phyloP scores from a whole-genome alignment of 257 asterid genomes.

The Nicotiana tabacum region DNA sequence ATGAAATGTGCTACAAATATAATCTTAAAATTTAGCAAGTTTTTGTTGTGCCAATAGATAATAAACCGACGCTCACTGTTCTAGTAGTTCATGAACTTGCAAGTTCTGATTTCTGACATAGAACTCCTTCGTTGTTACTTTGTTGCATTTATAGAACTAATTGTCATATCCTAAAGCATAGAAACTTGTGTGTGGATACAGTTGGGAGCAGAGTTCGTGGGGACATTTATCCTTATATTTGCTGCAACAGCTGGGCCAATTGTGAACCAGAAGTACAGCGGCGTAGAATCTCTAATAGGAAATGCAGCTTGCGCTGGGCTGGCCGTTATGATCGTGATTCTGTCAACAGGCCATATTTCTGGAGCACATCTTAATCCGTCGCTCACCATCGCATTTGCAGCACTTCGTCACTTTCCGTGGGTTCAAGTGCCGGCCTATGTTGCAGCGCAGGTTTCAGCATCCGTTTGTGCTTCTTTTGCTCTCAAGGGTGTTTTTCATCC shows the following conservation, averaged over 20 bases:
- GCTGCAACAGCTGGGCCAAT: constrained; percentile 84
- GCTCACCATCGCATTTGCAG: constrained; percentile 81
- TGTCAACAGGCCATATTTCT: constrained; percentile 87
- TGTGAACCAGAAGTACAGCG: constrained; percentile 74
- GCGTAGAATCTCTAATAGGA: constrained; percentile 68
- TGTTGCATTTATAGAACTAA: not conserved
- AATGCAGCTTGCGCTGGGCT: constrained; percentile 79
- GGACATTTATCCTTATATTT: constrained; percentile 82
- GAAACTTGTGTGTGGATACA: constrained; percentile 1
- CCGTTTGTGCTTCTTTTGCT: constrained; percentile 84
- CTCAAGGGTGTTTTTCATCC: constrained; percentile 80
- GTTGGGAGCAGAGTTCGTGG: constrained; percentile 96
- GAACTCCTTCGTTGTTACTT: not conserved
- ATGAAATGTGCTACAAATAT: no score
- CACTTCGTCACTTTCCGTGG: constrained; percentile 92
- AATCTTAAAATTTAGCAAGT: not conserved
- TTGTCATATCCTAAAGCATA: not conserved
- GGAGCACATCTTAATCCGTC: constrained; percentile 94
- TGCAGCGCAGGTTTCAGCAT: constrained; percentile 76
- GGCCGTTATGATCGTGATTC: constrained; percentile 83
- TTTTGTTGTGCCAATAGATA: not conserved
- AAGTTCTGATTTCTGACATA: not conserved
- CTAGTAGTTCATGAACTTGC: not conserved
- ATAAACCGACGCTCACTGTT: not conserved
- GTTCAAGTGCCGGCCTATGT: constrained; percentile 80